Base-by-base conservation (phyloP, 192 early-diverging fungal genomes). In the Backusella sp. region DNA sequence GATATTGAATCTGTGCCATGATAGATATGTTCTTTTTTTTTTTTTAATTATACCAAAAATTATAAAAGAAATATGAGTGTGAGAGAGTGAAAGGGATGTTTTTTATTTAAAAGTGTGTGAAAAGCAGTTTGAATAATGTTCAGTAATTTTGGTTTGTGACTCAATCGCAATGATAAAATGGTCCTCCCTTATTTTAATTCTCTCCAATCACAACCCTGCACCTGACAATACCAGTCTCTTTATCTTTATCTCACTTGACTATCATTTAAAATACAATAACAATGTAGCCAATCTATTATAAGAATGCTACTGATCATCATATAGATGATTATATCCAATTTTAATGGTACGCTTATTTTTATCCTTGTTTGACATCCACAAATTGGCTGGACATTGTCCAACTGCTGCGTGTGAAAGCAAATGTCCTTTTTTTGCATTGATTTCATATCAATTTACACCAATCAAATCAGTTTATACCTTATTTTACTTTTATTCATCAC, bases 111-210 rank as follows among this genome's bases (percentile, higher is more conserved):
- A 23, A 56, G 56, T 62, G 56, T 62, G 56, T 62, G 56, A 62
- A 62, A 62, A 62, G 56, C 12, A 28, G 9, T 26, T n/a, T 53
- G 52, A 53, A 53, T 53, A 8, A 8, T 53, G 21, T 53, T 62
- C 21, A 59, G 28, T 26, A 59, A 23, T 23, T 59, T 59, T 59
- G n/a, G 56, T 56, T 28, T 49, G 46, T 49, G 46, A 49, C 46
- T 49, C 46, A 49, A 49, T 49, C n/a, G 46, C 46, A 49, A 49
- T 49, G 23, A 62, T 28, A 62, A 59, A 62, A 62, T 62, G 23
- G 56, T 62, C 56, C 56, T 62, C 56, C 56, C 56, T 26, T 62
- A 62, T 62, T 62, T 62, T 62, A 62, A 62, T 62, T 62, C 56
- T 11, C 56, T 23, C 56, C 56, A 28, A 62, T 62, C 56, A 62